A percentile compares a stretch with the other conserved stretches of the same genome.
Evolutionary conservation across 2,329 filamentous ascomycete genomes (phyloP).

Genomic region (Cordyceps javanica): DNA sequence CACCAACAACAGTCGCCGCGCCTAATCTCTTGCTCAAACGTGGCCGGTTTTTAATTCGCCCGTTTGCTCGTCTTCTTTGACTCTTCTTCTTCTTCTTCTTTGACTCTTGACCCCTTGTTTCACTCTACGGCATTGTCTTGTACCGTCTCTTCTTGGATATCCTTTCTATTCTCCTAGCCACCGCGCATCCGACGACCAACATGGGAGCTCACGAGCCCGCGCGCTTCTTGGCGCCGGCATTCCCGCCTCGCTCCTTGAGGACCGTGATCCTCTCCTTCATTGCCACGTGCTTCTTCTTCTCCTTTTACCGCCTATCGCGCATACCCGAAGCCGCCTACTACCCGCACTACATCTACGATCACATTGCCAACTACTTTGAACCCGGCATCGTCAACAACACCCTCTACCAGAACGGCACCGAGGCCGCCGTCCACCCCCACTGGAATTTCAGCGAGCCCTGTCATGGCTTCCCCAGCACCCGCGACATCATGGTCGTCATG

Average conservation of each 20-base stretch:
- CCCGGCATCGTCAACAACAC: constrained; percentile 33
- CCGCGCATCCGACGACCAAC: not conserved
- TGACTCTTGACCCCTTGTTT: too few species aligned
- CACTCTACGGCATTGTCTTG: too few species aligned
- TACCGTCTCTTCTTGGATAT: too few species aligned
- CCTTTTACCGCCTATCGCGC: constrained; percentile 26
- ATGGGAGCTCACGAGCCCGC: constrained; percentile 15
- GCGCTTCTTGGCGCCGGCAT: constrained; percentile 14
- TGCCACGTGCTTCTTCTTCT: constrained; percentile 21
- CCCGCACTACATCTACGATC: constrained; percentile 24
- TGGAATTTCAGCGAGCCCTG: constrained; percentile 34
- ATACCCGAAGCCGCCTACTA: constrained; percentile 22
- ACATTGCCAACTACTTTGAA: constrained; percentile 25
- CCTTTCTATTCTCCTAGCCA: too few species aligned
- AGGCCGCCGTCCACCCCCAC: constrained; percentile 26
- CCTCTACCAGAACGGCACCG: constrained; percentile 30
- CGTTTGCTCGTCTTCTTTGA: too few species aligned
- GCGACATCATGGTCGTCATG: constrained; percentile 45
- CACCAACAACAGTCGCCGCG: too few species aligned
- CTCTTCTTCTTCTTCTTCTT: too few species aligned
- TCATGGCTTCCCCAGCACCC: constrained; percentile 34
- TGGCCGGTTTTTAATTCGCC: too few species aligned
- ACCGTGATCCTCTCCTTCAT: constrained; percentile 19
- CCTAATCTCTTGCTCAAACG: too few species aligned
- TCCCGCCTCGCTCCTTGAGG: constrained; percentile 23